Percentiles rank a stretch among this genome's conserved stretches.
phyloP scores from a whole-genome alignment of 768 basidiomycete species.

The Gelatoporia subvermispora region DNA sequence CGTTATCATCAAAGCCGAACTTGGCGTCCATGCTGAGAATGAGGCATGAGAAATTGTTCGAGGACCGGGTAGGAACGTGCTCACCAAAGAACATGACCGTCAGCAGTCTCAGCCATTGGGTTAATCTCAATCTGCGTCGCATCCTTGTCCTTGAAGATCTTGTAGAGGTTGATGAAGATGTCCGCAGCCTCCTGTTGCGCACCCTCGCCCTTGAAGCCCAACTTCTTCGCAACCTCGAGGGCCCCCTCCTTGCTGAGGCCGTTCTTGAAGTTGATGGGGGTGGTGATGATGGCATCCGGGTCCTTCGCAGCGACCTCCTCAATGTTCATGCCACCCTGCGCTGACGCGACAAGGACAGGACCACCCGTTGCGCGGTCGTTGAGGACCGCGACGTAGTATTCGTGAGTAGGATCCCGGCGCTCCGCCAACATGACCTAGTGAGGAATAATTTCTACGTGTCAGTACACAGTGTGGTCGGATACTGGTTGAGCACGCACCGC shows the following conservation, averaged over 20 bases:
- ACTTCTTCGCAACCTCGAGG: constrained; percentile 74
- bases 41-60: not conserved
- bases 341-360: constrained; percentile 89
- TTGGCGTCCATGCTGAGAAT: constrained; percentile 96
- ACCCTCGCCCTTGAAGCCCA: constrained; percentile 75
- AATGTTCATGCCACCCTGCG: constrained; percentile 99
- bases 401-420: constrained; percentile 87
- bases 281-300: constrained; percentile 92
- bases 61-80: constrained; percentile 15
- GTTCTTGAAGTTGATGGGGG: constrained; percentile 78
- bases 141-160: constrained; percentile 97
- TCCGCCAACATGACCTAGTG: constrained; percentile 95
- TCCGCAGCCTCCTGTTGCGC: constrained; percentile 84
- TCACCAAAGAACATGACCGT: constrained; percentile 91
- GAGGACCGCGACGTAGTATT: constrained; percentile 96
- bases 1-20: constrained; percentile 99
- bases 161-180: constrained; percentile 91
- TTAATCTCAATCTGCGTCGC: constrained; percentile 99
- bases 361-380: constrained; percentile 89
- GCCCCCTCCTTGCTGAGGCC: constrained; percentile 75
- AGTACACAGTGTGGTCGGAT: not conserved
- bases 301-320: constrained; percentile 98
- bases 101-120: constrained; percentile 87
- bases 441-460: constrained; percentile 1
- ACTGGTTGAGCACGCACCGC: constrained; percentile 54